Percentiles rank a stretch among this genome's conserved stretches.
Evolutionary conservation across 441 rosid genomes (phyloP).

Genomic region (Corymbia calophylla): DNA sequence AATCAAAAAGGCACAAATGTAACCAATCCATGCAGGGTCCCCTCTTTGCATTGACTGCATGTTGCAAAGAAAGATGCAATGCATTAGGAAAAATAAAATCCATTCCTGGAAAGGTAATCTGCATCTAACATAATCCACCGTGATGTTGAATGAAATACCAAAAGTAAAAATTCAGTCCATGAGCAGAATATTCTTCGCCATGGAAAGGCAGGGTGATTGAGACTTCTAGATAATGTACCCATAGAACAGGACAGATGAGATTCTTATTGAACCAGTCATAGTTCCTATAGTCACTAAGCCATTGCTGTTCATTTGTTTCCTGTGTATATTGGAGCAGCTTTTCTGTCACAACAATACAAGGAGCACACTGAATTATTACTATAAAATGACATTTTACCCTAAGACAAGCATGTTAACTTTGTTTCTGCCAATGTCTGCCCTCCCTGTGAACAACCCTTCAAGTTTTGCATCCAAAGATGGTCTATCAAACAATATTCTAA

Average conservation of each 20-base stretch:
- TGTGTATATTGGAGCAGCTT: background rate
- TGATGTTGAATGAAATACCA: background rate
- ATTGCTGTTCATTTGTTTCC: background rate
- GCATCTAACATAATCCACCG: background rate
- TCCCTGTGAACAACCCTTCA: background rate
- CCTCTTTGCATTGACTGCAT: slow-evolving; percentile 14
- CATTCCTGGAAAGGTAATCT: background rate
- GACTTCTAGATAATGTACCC: background rate
- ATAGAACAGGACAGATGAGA: background rate
- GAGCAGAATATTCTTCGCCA: background rate
- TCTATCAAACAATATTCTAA: background rate
- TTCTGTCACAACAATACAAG: background rate
- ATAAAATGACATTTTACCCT: background rate
- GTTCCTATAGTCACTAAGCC: background rate
- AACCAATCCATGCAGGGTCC: slow-evolving; percentile 9
- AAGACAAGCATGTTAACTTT: background rate
- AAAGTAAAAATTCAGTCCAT: background rate
- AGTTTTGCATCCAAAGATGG: background rate
- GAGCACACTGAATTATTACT: background rate
- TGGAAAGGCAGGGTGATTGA: background rate
- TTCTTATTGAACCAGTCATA: background rate
- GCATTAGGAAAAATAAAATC: background rate
- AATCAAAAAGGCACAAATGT: slow-evolving; percentile 1
- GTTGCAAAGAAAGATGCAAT: slow-evolving; percentile 1
- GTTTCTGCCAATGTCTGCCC: background rate